Evolutionary conservation across 2,329 filamentous ascomycete genomes (phyloP), one percentile per base, ranked within the genome.

Genomic region (Penicillium sclerotiorum): DNA sequence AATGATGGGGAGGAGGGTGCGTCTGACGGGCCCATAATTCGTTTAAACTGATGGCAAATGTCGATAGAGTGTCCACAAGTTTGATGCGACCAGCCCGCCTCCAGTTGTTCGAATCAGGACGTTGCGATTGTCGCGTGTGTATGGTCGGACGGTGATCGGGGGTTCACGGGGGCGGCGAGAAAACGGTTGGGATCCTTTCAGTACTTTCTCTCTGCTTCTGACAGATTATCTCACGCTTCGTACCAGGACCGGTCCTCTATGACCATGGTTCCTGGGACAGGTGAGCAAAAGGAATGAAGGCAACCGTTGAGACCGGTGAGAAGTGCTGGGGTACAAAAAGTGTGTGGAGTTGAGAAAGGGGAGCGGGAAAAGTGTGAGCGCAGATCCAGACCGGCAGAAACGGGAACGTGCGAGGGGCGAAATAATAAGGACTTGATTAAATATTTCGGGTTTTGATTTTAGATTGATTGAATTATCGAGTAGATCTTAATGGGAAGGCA

Each of bases 1-100:
- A 73, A 73, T 35, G 59, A 58, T 47, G 71, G 69, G 38, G 71
- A 73, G 47, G 68, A 69, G 28, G 65, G 55, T 32, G 57, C 51
- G 50, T 70, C 68, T 41, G 56, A 49, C 37, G 67, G 62, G 65
- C 64, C 65, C 72, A 74, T 74, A 54, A 57, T 71, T 63, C 43
- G 48, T 50, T 51, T 28, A 45, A 42, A 27, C 39, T 35, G 38
- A 40, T 28, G 33, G 43, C 28, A 32, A 21, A 48, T 42, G 11
- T 39, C 23, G 45, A 32, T 46, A 48, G 35, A 42, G 47, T 51
- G 46, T 8, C 25, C 23, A 46, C 20, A 38, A 47, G 44, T 45
- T 36, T 33, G 49, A 39, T 48, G 36, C 47, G 51, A 52, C 57
- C 42, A 32, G 32, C 39, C 49, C 39, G 44, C 36, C 48, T 52